Evolutionary conservation across 2,329 filamentous ascomycete genomes (phyloP), one percentile per base, ranked within the genome.

Genomic region (Pseudogymnoascus sp.): DNA sequence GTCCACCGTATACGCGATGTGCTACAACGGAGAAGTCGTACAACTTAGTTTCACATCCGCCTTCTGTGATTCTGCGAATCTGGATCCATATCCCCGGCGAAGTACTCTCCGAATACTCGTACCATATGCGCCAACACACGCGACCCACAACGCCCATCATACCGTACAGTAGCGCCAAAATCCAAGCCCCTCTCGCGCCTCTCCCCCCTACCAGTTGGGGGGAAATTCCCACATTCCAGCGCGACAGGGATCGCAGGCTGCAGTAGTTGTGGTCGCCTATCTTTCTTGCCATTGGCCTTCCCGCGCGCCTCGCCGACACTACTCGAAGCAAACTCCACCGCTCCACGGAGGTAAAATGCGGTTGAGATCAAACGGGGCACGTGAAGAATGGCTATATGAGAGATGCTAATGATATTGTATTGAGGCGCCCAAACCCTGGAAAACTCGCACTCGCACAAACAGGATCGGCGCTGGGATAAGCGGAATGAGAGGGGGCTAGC

Each of bases 231-330:
- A 56, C 50, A 33, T 56, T 56, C 50, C 50, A 56, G 50, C 50
- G 50, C 50, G 50, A 56, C 50, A 56, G 50, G 50, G 50, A 56
- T 33, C 50, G 17, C n/a, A 56, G 29, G 50, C 50, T 56, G 50
- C 50, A 56, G 50, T 56, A 56, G 29, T 56, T 4, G 29, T 19
- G 10, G n/a, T 56, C 50, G 50, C 50, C 50, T 56, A 56, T 56
- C 50, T 56, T 21, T 33, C 26, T n/a, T 56, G 26, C 29, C 26
- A 56, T 56, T 56, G 50, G 50, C 50, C 46, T 56, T 56, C 29
- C 50, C 50, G 50, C 50, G 50, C 50, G 50, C 11, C 50, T 56
- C 50, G 9, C 29, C 50, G 6, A 56, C 29, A 56, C 26, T 33
- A 21, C 26, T 56, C 26, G 17, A 33, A 33, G 10, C 26, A 56